A percentile compares a stretch with the other conserved stretches of the same genome.
Evolutionary conservation across 2,329 filamentous ascomycete genomes (phyloP).

Genomic region (Aspergillus udagawae): DNA sequence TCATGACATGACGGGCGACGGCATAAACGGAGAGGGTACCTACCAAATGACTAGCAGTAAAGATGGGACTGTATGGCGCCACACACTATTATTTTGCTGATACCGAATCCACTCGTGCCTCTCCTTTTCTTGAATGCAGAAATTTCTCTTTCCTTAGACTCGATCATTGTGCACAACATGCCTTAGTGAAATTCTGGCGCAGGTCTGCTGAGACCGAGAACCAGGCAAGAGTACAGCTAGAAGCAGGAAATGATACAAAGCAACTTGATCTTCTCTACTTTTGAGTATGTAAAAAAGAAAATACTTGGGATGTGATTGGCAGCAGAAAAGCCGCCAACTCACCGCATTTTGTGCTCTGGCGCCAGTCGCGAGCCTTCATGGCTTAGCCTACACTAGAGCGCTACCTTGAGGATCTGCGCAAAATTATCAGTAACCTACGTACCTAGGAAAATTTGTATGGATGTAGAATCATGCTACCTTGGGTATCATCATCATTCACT

Average conservation of each 20-base stretch:
- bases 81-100: background rate
- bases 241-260: background rate
- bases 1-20: background rate
- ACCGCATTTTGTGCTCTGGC: background rate
- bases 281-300: background rate
- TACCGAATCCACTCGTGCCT: background rate
- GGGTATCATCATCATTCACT: background rate
- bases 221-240: background rate
- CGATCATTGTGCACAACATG: background rate
- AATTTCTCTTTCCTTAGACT: background rate
- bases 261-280: background rate
- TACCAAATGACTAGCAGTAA: background rate
- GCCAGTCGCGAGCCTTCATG: background rate
- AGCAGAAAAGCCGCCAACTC: background rate
- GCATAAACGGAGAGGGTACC: background rate
- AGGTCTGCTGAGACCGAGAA: background rate
- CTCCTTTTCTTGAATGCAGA: background rate
- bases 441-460: background rate
- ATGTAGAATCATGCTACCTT: background rate
- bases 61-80: background rate
- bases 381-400: background rate
- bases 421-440: background rate
- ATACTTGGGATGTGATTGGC: background rate
- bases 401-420: background rate
- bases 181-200: background rate